Evolutionary conservation across 805 yeast genomes (phyloP).

Genomic region (Nakazawaea wickerhamii): DNA sequence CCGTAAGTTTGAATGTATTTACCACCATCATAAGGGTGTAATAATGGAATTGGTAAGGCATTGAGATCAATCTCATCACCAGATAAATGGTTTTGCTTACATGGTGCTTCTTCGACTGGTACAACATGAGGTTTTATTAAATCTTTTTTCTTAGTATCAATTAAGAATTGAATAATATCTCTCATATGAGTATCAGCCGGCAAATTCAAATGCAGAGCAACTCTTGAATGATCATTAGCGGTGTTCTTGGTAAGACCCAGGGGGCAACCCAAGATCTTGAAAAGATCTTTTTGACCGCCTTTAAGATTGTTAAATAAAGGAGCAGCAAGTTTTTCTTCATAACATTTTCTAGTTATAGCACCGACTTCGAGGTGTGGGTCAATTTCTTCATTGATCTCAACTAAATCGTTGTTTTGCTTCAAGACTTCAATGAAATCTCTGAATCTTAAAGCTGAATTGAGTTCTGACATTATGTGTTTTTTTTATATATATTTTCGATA

Average conservation of each 20-base stretch:
- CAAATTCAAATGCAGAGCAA: conserved; percentile 22
- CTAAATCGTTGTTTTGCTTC: conserved; percentile 20
- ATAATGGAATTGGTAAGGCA: conserved; percentile 19
- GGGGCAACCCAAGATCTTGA: conserved; percentile 21
- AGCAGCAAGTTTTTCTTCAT: conserved; percentile 20
- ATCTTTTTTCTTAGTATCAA: conserved; percentile 17
- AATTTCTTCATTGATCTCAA: conserved; percentile 20
- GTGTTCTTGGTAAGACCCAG: conserved; percentile 19
- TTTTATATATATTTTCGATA: neutral
- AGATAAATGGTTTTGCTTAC: conserved; percentile 17
- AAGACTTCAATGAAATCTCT: conserved; percentile 23
- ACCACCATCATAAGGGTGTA: conserved; percentile 24
- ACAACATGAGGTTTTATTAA: conserved; percentile 17
- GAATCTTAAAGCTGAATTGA: conserved; percentile 21
- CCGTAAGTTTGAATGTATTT: conserved; percentile 25
- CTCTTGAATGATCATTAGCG: conserved; percentile 22
- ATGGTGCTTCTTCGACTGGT: conserved; percentile 17
- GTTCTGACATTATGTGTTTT: neutral
- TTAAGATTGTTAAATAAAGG: conserved; percentile 22
- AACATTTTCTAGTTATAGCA: conserved; percentile 24
- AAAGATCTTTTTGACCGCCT: conserved; percentile 17
- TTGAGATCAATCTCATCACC: conserved; percentile 20
- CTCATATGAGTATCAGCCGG: conserved; percentile 19
- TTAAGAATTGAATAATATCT: conserved; percentile 20
- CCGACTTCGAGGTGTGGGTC: conserved; percentile 25